phyloP scores from a whole-genome alignment of 768 basidiomycete species.

The Tulasnella calospora region DNA sequence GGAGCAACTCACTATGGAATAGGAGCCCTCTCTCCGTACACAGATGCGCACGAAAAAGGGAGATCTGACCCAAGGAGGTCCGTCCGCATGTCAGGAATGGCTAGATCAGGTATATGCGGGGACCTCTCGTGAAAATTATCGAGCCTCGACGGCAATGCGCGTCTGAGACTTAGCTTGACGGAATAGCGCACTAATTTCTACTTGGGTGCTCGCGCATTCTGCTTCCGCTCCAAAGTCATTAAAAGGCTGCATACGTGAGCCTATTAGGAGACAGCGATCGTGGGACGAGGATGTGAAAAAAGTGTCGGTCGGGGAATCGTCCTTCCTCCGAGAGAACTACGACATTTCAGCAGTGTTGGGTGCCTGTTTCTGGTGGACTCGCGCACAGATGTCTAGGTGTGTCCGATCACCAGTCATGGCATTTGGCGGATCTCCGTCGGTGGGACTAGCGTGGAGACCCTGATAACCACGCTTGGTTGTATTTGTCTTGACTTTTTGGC shows the following conservation, averaged over 20 bases:
- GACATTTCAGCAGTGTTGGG: background rate
- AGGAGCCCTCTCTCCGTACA: background rate
- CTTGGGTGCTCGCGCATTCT: background rate
- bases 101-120: background rate
- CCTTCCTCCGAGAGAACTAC: background rate
- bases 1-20: background rate
- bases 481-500: conserved; percentile 2
- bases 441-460: background rate
- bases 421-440: background rate
- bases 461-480: background rate
- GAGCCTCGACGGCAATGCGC: background rate
- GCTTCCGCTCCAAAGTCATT: background rate
- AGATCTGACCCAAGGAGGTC: background rate
- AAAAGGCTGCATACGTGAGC: background rate
- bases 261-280: background rate
- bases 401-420: background rate
- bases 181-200: background rate
- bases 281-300: background rate
- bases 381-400: background rate
- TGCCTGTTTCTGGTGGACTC: background rate
- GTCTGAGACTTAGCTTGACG: background rate
- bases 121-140: background rate
- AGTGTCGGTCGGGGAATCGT: background rate
- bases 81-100: background rate
- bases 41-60: background rate